Conservation (phyloP, 805 yeast species). For the Yarrowia deformans region DNA sequence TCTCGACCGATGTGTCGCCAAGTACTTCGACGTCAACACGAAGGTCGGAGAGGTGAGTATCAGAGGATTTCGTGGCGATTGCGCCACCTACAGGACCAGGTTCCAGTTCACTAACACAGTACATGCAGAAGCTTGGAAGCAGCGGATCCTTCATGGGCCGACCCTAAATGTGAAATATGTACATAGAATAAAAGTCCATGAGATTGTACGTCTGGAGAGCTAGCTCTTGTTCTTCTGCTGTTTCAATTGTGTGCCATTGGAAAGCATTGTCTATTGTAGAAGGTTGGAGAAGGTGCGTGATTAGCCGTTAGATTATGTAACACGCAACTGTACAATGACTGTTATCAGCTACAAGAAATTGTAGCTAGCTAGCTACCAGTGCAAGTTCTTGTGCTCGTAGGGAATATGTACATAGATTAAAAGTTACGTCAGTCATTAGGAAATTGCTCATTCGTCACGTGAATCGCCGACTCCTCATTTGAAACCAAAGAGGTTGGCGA, state of each 20-base stretch:
- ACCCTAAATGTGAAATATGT: conserved; percentile 32
- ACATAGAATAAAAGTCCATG: conserved; percentile 10
- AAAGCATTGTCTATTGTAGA: background rate
- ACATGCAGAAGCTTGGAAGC: conserved; percentile 61
- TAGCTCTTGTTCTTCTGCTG: too few species aligned
- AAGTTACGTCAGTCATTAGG: background rate
- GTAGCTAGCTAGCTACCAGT: too few species aligned
- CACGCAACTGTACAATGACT: too few species aligned
- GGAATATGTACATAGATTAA: background rate
- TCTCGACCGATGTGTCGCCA: conserved; percentile 94
- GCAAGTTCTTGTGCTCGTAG: background rate
- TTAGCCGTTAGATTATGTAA: background rate
- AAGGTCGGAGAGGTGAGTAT: conserved; percentile 78
- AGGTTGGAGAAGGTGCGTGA: background rate
- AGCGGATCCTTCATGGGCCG: conserved; percentile 46
- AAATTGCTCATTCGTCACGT: too few species aligned
- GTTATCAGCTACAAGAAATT: background rate
- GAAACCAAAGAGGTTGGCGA: conserved; percentile 60
- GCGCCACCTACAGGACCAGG: background rate
- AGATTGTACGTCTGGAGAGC: background rate
- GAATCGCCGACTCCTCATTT: background rate
- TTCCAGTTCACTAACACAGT: conserved; percentile 43
- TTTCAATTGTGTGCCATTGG: too few species aligned
- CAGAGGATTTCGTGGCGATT: background rate
- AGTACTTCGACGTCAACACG: conserved; percentile 92